Evolutionary conservation across 2,329 filamentous ascomycete genomes (phyloP).

Genomic region (Elsinoe australis): DNA sequence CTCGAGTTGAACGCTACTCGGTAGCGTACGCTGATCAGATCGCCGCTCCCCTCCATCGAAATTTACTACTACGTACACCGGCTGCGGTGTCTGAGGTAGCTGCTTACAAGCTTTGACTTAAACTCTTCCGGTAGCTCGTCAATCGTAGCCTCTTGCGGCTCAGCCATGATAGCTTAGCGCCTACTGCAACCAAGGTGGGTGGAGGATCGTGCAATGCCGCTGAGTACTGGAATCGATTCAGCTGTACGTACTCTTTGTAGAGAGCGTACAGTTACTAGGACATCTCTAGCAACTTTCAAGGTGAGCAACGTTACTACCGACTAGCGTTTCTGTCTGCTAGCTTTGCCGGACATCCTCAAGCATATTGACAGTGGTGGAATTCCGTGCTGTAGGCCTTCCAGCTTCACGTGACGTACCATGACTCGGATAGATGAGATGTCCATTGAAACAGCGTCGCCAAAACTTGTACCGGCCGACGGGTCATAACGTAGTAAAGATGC

Average conservation of each 20-base stretch:
- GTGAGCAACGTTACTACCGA: neutral
- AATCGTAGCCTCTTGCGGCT: neutral
- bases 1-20: neutral
- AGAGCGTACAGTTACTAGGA: neutral
- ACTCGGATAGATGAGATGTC: no score
- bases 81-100: neutral
- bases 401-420: neutral
- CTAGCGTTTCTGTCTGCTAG: neutral
- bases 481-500: no score
- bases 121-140: neutral
- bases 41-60: neutral
- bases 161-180: neutral
- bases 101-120: neutral
- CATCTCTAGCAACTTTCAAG: neutral
- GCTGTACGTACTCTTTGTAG: neutral
- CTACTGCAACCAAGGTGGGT: neutral
- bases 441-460: no score
- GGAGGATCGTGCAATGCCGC: neutral
- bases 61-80: neutral
- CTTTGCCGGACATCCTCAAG: neutral
- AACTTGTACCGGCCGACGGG: no score
- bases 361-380: neutral
- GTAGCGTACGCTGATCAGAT: neutral
- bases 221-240: neutral
- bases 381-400: neutral